Base-by-base conservation (phyloP, 2,329 filamentous ascomycete species). In the Fusarium praegraminearum region DNA sequence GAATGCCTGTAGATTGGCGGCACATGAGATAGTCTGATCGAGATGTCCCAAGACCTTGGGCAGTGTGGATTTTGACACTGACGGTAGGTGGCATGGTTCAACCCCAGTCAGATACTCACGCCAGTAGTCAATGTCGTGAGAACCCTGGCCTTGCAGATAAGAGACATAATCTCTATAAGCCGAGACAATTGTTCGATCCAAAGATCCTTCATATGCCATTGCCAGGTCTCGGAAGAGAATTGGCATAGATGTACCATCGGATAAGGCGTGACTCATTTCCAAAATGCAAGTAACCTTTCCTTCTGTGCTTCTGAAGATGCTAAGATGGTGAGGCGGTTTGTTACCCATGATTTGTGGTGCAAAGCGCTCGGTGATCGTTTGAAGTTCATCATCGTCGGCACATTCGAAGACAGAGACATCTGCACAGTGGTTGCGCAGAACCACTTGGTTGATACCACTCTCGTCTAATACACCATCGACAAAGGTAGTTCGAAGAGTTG, bases 401-500 rank as follows among this genome's bases (percentile, higher is more conserved):
- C 67, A 61, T 16, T 70, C 56, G 1, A 63, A 0, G 12, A 51
- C 28, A 3, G 30, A 43, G 0, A 69, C 15, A 2, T 54, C 43
- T 11, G 46, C 44, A 7, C 10, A 7, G n/a, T 64, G 24, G 0
- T 56, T 33, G 24, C 44, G 70, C 0, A 76, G 62, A 28, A 76
- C 72, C 1, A 76, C 52, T 33, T 76, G 74, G 13, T 60, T 35
- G 5, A 75, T 62, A 2, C 13, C 13, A 0, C 51, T 61, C 4
- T 71, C 63, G 1, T 73, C 43, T 2, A 67, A 12, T 1, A 64
- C 18, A 13, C 50, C 59, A 3, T 62, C 65, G 4, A 73, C 12
- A 32, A 76, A 75, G 4, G 64, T 43, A 1, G 75, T 76, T 7
- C 75, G 67, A 7, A 76, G 73, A 2, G 57, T 70, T 1, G 74